Conservation (phyloP, 306 rosid species). For the Senna tora region DNA sequence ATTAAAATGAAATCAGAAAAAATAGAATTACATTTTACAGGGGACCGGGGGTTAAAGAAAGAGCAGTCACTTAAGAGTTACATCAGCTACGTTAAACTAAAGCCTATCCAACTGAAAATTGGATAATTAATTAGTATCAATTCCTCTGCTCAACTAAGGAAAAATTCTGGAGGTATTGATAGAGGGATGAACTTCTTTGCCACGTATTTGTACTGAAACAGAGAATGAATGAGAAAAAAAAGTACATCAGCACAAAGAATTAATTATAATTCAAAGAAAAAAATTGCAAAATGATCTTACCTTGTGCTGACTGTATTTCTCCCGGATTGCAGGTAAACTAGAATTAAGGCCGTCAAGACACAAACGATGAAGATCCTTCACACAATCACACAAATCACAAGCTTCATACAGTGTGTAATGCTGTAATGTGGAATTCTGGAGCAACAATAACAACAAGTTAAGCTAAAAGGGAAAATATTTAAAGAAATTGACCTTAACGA, state of each 20-base stretch:
- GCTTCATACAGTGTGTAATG: slow-evolving; percentile 69
- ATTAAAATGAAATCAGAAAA: neutral
- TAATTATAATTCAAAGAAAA: neutral
- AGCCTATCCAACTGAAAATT: slow-evolving; percentile 23
- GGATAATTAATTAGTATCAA: neutral
- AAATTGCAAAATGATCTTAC: slow-evolving; percentile 36
- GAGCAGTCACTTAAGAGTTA: neutral
- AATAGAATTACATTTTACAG: neutral
- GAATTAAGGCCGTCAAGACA: slow-evolving; percentile 30
- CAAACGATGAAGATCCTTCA: slow-evolving; percentile 68
- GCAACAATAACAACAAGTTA: slow-evolving; percentile 27
- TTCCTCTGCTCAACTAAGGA: slow-evolving; percentile 45
- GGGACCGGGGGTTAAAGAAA: neutral
- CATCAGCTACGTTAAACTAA: slow-evolving; percentile 1
- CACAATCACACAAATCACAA: slow-evolving; percentile 71
- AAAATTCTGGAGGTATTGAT: slow-evolving; percentile 54
- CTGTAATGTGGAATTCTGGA: slow-evolving; percentile 71
- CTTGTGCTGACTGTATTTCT: slow-evolving; percentile 78
- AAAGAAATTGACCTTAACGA: neutral
- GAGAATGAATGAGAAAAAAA: neutral
- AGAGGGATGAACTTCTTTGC: slow-evolving; percentile 63
- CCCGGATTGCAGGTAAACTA: slow-evolving; percentile 58
- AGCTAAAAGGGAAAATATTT: neutral
- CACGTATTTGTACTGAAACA: slow-evolving; percentile 65
- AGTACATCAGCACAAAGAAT: neutral